Base-by-base conservation (phyloP, 2,329 filamentous ascomycete genomes). In the Cladosporium sp. region DNA sequence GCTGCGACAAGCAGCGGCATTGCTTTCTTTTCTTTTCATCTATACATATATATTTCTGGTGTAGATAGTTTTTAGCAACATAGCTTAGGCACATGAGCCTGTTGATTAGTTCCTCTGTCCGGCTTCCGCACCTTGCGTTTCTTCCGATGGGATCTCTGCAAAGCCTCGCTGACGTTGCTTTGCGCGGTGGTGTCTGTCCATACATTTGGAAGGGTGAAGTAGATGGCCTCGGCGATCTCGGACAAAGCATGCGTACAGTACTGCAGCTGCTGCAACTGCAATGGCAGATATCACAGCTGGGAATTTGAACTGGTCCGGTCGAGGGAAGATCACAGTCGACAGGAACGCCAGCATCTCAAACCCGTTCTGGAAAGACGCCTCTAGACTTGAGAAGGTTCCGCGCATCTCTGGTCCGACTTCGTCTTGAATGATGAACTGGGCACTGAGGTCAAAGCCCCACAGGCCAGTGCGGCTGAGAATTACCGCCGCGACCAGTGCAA, bases 291-390 rank as follows among this genome's bases (percentile, higher is more conserved):
- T 81, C 7, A 85, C 74, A 0, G 86, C 84, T 0, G 90, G 89
- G 73, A 84, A 88, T 64, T 80, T 80, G 73, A 93, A 93, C 70
- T 91, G 83, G 3, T 84, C 81, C 0, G 90, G 89, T 0, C 79
- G 77, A 0, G 85, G 81, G 67, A 88, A 91, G 4, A 88, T 73
- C 66, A 91, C 87, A 0, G 90, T 93, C 0, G 84, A 83, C 0
- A 82, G 82, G 72, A 87, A 92, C 0, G 89, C 88, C 1, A 88
- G 75, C 57, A 92, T 81, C 75, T 93, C 90, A 67, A 91, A 92
- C 0, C 85, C 69, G 67, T 88, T 92, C 73, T 93, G 90, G 46
- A 88, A 82, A 0, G 87, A 83, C 10, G 87, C 84, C 74, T 93
- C 91, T 8, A 87, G 83, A 0, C 88, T 80, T 0, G 89, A 92